Evolutionary conservation across 2,329 filamentous ascomycete species (phyloP).

Genomic region (Fonsecaea erecta): DNA sequence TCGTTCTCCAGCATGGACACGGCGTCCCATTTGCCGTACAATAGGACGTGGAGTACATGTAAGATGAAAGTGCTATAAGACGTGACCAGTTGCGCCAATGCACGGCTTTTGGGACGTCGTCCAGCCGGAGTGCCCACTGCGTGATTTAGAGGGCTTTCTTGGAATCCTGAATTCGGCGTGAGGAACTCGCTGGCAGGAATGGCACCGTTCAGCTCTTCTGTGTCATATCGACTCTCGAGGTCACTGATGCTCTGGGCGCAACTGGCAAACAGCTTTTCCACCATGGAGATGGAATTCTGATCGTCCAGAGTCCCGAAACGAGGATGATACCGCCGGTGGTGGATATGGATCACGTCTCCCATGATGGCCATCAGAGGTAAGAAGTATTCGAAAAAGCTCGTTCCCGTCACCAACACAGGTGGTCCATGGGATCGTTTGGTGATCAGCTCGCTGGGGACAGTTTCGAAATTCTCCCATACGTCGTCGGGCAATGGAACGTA

Average conservation of each 20-base stretch:
- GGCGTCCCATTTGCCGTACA: conserved; percentile 57
- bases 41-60: conserved; percentile 55
- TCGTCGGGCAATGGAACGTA: conserved; percentile 48
- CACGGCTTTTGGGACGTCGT: conserved; percentile 37
- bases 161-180: conserved; percentile 43
- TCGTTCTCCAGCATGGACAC: conserved; percentile 56
- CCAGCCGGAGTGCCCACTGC: conserved; percentile 20
- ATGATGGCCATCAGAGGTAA: conserved; percentile 56
- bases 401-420: conserved; percentile 46
- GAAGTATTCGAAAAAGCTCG: conserved; percentile 57
- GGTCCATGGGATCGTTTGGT: conserved; percentile 11
- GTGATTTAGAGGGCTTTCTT: conserved; percentile 17
- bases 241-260: conserved; percentile 44
- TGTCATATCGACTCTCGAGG: conserved; percentile 46
- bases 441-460: conserved; percentile 4
- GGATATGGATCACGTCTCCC: conserved; percentile 56
- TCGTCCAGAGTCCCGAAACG: conserved; percentile 45
- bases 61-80: conserved; percentile 55
- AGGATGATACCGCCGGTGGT: conserved; percentile 52
- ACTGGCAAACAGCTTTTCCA: conserved; percentile 24
- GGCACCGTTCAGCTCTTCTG: conserved; percentile 13
- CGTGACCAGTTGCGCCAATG: conserved; percentile 46
- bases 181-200: conserved; percentile 19
- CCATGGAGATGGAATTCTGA: conserved; percentile 36
- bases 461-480: conserved; percentile 39